Conservation (phyloP, 2,329 filamentous ascomycete genomes). For the Fusarium sp. region DNA sequence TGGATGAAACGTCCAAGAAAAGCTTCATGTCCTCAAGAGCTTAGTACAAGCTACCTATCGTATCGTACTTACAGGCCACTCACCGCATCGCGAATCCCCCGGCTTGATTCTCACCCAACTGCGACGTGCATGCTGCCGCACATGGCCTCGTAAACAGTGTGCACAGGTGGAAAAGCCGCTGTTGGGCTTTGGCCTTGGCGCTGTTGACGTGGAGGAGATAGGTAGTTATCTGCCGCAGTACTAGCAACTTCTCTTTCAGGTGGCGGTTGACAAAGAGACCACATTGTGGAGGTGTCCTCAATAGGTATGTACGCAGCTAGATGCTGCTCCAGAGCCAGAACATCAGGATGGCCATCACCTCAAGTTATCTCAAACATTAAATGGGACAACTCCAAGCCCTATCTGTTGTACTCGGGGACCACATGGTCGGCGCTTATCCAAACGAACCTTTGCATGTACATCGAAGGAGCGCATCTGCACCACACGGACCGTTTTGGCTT, state of each 20-base stretch:
- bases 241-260: not conserved
- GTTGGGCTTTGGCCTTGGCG: not conserved
- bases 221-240: not conserved
- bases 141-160: not conserved
- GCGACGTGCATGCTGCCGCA: not conserved
- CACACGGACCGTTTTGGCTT: not conserved
- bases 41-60: not conserved
- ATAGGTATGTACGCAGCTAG: not conserved
- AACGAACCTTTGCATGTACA: not conserved
- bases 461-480: not conserved
- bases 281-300: not conserved
- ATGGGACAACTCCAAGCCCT: not conserved
- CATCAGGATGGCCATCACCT: not conserved
- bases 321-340: not conserved
- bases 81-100: not conserved
- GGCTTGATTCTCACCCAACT: not conserved
- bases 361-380: not conserved
- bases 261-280: not conserved
- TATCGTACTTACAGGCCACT: not conserved
- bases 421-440: not conserved
- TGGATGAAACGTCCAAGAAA: not conserved
- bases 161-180: not conserved
- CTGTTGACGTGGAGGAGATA: not conserved
- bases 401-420: not conserved
- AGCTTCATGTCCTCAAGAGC: not conserved